Percentiles rank a stretch among this genome's conserved stretches.
Conservation (phyloP, 2,329 filamentous ascomycete genomes). For the Calycina marina region DNA sequence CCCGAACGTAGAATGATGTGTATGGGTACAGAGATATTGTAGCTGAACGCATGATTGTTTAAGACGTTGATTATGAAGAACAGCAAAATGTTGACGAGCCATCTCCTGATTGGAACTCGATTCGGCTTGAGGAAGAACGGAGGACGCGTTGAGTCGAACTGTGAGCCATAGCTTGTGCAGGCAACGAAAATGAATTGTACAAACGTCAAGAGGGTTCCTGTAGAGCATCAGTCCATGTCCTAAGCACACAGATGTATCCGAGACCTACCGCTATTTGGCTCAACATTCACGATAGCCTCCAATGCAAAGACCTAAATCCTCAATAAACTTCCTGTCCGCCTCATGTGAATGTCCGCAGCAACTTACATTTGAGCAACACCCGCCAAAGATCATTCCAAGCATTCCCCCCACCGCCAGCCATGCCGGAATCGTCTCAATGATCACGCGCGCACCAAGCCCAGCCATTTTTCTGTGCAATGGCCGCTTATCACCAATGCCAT, state of each 20-base stretch:
- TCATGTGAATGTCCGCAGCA: conserved; percentile 1
- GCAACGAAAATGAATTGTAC: conserved; percentile 80
- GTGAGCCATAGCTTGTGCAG: conserved; percentile 59
- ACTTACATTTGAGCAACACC: conserved; percentile 83
- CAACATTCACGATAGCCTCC: conserved; percentile 88
- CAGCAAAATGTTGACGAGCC: conserved; percentile 76
- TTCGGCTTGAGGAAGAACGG: conserved; percentile 64
- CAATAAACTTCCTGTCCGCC: conserved; percentile 16
- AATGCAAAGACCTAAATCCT: conserved; percentile 72
- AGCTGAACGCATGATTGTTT: conserved; percentile 96
- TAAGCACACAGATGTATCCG: conserved; percentile 1
- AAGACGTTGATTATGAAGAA: conserved; percentile 91
- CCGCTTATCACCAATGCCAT: conserved; percentile 38
- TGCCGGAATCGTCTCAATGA: conserved; percentile 43
- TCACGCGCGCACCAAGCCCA: conserved; percentile 36
- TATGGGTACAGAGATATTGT: conserved; percentile 88
- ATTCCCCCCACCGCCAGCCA: conserved; percentile 53
- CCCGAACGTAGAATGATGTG: conserved; percentile 95
- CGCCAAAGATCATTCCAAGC: conserved; percentile 81
- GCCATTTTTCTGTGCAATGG: conserved; percentile 34
- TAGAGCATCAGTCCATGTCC: conserved; percentile 8
- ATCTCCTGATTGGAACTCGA: conserved; percentile 68
- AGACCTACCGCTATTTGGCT: conserved; percentile 62
- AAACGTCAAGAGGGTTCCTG: conserved; percentile 75
- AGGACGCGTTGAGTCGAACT: conserved; percentile 51